Evolutionary conservation across 1,139 yeast genomes (phyloP).

Genomic region (Yamadazyma dushanensis): DNA sequence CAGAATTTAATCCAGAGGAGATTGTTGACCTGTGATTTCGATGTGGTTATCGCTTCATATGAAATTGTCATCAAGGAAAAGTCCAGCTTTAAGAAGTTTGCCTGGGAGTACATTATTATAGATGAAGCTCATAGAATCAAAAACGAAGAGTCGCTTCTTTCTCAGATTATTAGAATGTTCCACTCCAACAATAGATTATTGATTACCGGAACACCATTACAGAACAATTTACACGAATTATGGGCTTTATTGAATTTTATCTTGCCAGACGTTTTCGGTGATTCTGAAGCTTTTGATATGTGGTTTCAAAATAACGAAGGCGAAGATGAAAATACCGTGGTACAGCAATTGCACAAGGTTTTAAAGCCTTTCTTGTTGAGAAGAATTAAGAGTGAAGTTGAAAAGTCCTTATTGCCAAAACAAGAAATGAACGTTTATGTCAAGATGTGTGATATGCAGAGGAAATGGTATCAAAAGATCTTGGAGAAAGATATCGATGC

Average conservation of each 20-base stretch:
- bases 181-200: constrained; percentile 68
- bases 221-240: constrained; percentile 73
- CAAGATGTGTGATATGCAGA: constrained; percentile 76
- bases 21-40: constrained; percentile 64
- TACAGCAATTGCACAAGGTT: constrained; percentile 87
- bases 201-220: constrained; percentile 81
- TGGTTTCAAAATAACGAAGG: constrained; percentile 54
- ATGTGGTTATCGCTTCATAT: constrained; percentile 71
- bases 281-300: constrained; percentile 69
- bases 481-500: constrained; percentile 82
- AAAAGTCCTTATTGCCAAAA: constrained; percentile 72
- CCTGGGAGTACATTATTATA: constrained; percentile 73
- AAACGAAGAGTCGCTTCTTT: constrained; percentile 71
- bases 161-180: constrained; percentile 74
- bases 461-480: constrained; percentile 71
- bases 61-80: constrained; percentile 79
- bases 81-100: constrained; percentile 58
- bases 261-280: constrained; percentile 76
- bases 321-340: constrained; percentile 52
- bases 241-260: constrained; percentile 80
- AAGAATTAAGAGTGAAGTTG: constrained; percentile 78
- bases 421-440: constrained; percentile 71
- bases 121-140: constrained; percentile 85
- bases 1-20: constrained; percentile 49
- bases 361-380: constrained; percentile 73